Evolutionary conservation across 1,284 basidiomycete species (phyloP).

Genomic region (Salmacisia buchloeana): DNA sequence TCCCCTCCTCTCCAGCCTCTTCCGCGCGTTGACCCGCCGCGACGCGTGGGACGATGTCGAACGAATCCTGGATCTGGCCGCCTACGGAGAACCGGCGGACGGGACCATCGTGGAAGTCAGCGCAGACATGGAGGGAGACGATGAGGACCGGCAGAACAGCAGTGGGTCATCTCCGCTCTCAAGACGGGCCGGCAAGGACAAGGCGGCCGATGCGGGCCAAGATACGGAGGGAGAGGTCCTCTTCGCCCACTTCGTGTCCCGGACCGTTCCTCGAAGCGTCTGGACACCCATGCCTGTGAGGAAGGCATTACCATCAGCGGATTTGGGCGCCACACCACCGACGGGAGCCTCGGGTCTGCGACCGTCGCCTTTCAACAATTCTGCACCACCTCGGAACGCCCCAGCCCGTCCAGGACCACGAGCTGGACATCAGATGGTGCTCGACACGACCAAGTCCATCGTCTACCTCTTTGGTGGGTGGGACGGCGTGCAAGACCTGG

Average conservation of each 20-base stretch:
- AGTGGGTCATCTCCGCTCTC: conserved; percentile 15
- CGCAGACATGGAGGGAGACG: too few relatives aligned
- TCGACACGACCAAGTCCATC: conserved; percentile 62
- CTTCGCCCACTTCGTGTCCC: conserved; percentile 34
- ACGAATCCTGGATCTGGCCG: too few relatives aligned
- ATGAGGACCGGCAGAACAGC: background rate
- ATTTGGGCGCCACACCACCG: background rate
- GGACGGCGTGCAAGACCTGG: conserved; percentile 63
- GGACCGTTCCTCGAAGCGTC: conserved; percentile 25
- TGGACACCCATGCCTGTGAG: conserved; percentile 26
- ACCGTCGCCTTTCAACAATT: background rate
- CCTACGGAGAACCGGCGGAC: too few relatives aligned
- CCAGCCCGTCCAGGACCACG: conserved; percentile 50
- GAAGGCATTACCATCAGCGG: background rate
- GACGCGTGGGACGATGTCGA: too few relatives aligned
- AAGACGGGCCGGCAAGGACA: background rate
- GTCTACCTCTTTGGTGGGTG: conserved; percentile 77
- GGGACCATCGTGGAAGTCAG: too few relatives aligned
- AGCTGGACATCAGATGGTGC: conserved; percentile 75
- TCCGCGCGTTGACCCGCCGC: too few relatives aligned
- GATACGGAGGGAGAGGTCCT: conserved; percentile 27
- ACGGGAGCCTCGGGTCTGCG: background rate
- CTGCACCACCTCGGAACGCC: background rate
- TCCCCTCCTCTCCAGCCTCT: conserved; percentile 52
- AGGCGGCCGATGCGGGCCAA: conserved; percentile 1